Percentiles rank a stretch among this genome's conserved stretches.
phyloP scores from a whole-genome alignment of 306 rosid genomes.

The Crataegus laevigata region DNA sequence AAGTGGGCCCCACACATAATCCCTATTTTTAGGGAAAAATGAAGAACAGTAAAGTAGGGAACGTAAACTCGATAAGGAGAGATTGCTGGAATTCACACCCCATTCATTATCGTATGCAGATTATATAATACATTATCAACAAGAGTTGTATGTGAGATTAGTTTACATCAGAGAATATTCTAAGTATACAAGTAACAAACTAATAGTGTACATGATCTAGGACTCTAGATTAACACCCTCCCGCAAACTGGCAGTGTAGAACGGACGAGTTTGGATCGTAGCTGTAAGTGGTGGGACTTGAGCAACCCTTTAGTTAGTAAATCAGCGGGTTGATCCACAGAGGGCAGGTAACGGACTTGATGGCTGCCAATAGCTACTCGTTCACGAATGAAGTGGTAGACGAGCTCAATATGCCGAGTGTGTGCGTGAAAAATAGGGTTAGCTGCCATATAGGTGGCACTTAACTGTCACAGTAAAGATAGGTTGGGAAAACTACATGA shows the following conservation, averaged over 20 bases:
- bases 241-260: neutral
- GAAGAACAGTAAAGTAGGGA: no score
- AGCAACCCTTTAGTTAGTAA: neutral
- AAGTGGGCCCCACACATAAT: no score
- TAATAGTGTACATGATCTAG: no score
- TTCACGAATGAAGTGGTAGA: neutral
- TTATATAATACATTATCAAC: no score
- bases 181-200: no score
- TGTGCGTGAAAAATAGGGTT: neutral
- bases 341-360: neutral
- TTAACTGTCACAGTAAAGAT: neutral
- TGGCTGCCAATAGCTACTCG: neutral
- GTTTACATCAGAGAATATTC: no score
- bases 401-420: neutral
- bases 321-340: neutral
- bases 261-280: neutral
- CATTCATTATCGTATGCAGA: no score
- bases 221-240: no score
- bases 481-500: fast-evolving
- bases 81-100: no score
- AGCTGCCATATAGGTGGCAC: neutral
- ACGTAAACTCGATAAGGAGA: no score
- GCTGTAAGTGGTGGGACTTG: fast-evolving
- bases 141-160: no score
- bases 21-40: no score